Evolutionary conservation across 2,329 filamentous ascomycete species (phyloP), one percentile per base, ranked within the genome.

Genomic region (Verticillium albo-atrum): DNA sequence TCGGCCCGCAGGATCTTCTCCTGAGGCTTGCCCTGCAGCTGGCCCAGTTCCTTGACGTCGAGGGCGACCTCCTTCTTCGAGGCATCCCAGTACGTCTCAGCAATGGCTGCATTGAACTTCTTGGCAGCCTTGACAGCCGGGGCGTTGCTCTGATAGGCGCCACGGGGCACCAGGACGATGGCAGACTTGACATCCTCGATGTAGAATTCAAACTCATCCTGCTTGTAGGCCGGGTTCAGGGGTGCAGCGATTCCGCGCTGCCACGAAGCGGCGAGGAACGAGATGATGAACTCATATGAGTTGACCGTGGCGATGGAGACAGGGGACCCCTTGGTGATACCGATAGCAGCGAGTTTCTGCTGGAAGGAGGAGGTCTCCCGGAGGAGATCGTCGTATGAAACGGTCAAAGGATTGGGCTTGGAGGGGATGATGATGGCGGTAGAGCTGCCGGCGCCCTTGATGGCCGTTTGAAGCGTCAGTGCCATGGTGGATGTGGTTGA

Each of bases 151-250:
- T 80, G 79, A 67, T 86, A 90, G 15, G 88, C 85, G 17, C 90
- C 91, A 66, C 80, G 81, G 14, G 91, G 91, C 10, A 96, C 89
- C 35, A 96, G 79, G 32, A 92, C 84, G 61, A 96, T 78, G 34
- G 88, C 88, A 5, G 91, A 94, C 70, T 88, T 90, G 67, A 96
- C 81, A 71, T 96, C 91, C 64, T 92, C 89, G 68, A 96, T 94
- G 75, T 95, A 96, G 75, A 96, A 96, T 72, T 95, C 91, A 72
- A 94, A 95, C 74, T 96, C 91, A 60, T 88, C 88, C 75, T 95
- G 90, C 78, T 93, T 96, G 79, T 96, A 96, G 52, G 88, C 89
- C 47, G 91, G 87, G 74, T 96, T 96, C 65, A 96, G 79, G n/a
- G 91, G 92, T 3, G 92, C 92, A 7, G 91, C 91, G 66, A 95